Percentiles rank a stretch among this genome's conserved stretches.
Conservation (phyloP, 2,329 filamentous ascomycete genomes). For the Celoporthe dispersa region DNA sequence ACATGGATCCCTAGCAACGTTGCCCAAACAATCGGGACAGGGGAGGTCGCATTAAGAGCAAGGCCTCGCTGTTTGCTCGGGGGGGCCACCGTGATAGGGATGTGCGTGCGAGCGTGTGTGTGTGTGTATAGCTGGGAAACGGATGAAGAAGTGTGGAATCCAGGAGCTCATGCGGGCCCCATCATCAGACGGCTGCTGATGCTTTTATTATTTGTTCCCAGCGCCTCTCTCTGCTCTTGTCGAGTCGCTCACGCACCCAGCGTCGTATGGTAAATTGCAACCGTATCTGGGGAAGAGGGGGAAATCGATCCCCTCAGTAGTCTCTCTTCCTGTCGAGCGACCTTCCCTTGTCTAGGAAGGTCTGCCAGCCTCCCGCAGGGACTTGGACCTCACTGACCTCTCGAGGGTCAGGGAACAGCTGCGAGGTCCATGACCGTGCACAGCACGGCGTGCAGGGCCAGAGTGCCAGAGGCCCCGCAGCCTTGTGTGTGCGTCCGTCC, state of each 20-base stretch:
- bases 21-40: constrained; percentile 15
- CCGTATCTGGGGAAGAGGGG: constrained; percentile 4
- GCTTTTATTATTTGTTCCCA: constrained; percentile 9
- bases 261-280: constrained; percentile 19
- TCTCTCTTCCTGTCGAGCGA: constrained; percentile 8
- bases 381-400: constrained; percentile 1
- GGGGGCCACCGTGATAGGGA: neutral
- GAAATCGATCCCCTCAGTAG: constrained; percentile 19
- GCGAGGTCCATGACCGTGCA: neutral
- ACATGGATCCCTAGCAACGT: constrained; percentile 24
- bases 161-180: constrained; percentile 13
- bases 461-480: constrained; percentile 1
- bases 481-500: neutral
- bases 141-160: constrained; percentile 11
- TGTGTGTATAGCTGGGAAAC: neutral
- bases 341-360: constrained; percentile 21
- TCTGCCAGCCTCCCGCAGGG: constrained; percentile 18
- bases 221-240: neutral
- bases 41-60: constrained; percentile 8
- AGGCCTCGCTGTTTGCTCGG: neutral
- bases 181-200: constrained; percentile 12
- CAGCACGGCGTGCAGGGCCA: neutral
- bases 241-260: neutral
- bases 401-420: neutral
- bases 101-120: neutral